Evolutionary conservation across 352 stramenopile species (phyloP).

Genomic region (Phytophthora gonapodyides): DNA sequence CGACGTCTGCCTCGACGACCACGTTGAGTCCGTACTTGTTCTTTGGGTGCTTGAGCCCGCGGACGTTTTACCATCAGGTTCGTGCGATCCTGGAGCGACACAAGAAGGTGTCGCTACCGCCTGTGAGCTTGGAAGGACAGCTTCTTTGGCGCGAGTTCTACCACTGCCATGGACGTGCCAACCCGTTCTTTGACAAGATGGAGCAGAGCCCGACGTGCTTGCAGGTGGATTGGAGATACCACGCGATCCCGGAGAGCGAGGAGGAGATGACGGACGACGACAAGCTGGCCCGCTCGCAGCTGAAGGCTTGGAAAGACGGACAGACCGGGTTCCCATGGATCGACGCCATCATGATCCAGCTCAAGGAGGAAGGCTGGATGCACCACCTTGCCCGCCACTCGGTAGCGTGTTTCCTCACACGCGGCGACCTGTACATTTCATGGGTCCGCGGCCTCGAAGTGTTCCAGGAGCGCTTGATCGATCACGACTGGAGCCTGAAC

Average conservation of each 20-base stretch:
- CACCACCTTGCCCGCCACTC: constrained; percentile 92
- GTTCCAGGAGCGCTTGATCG: constrained; percentile 93
- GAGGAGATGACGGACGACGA: constrained; percentile 75
- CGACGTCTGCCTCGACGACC: constrained; percentile 91
- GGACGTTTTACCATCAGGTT: constrained; percentile 91
- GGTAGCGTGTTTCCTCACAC: constrained; percentile 98
- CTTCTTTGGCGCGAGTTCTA: constrained; percentile 97
- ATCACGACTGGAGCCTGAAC: constrained; percentile 98
- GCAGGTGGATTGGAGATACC: constrained; percentile 83
- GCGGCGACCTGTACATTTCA: constrained; percentile 95
- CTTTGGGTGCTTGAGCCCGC: constrained; percentile 91
- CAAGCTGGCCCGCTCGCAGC: constrained; percentile 72
- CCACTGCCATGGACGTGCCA: constrained; percentile 76
- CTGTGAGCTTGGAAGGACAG: constrained; percentile 93
- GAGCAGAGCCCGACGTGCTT: constrained; percentile 92
- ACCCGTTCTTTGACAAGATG: constrained; percentile 94
- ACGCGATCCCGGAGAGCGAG: constrained; percentile 75
- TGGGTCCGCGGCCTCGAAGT: constrained; percentile 94
- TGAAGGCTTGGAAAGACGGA: constrained; percentile 94
- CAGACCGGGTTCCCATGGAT: constrained; percentile 98
- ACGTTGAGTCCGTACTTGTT: constrained; percentile 95
- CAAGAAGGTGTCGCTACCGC: constrained; percentile 75
- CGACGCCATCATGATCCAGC: constrained; percentile 96
- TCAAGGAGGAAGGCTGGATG: constrained; percentile 90
- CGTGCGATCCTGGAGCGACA: constrained; percentile 67